These are phyloP conservation scores for Phytophthora lateralis DNA, from an alignment of 352 stramenopile species.

Conservation along the genomic window DNA sequence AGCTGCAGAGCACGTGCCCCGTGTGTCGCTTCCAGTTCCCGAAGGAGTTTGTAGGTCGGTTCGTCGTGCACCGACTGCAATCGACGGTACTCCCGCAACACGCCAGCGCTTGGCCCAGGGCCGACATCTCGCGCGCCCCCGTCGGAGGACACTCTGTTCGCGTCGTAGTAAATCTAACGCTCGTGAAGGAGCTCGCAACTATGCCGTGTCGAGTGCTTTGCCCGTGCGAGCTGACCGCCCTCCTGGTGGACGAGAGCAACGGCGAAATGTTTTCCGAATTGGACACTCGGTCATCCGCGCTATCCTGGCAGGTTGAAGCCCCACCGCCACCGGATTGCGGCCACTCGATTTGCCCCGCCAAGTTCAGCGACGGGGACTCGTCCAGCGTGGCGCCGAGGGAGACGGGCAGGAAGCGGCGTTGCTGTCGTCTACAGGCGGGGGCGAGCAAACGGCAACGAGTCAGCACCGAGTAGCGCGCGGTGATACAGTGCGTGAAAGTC, in stretches of 20 bases:
- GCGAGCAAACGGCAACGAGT: conserved; percentile 24
- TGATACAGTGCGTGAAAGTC: conserved; percentile 3
- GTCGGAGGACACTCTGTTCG: conserved; percentile 49
- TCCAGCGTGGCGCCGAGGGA: conserved; percentile 16
- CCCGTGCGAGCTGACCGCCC: conserved; percentile 49
- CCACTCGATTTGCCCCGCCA: conserved; percentile 29
- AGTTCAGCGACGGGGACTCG: conserved; percentile 26
- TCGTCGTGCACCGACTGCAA: conserved; percentile 47
- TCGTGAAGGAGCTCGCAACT: conserved; percentile 43
- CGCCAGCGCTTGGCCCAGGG: conserved; percentile 21
- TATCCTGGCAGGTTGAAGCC: neutral
- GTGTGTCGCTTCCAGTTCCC: conserved; percentile 91
- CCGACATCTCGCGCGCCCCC: conserved; percentile 25
- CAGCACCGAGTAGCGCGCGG: conserved; percentile 11
- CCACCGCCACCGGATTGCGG: conserved; percentile 11
- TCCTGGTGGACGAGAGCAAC: conserved; percentile 31
- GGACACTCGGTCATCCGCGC: conserved; percentile 3
- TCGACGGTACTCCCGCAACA: conserved; percentile 47
- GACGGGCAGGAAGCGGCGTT: conserved; percentile 25
- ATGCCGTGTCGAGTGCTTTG: neutral
- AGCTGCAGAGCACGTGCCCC: conserved; percentile 89
- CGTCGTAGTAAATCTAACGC: conserved; percentile 48
- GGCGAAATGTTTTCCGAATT: conserved; percentile 29
- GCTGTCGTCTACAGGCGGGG: conserved; percentile 14
- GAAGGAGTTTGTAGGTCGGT: conserved; percentile 62